Evolutionary conservation across 768 basidiomycete genomes (phyloP), one percentile per base, ranked within the genome.

Genomic region (Tephrocybe sp.): DNA sequence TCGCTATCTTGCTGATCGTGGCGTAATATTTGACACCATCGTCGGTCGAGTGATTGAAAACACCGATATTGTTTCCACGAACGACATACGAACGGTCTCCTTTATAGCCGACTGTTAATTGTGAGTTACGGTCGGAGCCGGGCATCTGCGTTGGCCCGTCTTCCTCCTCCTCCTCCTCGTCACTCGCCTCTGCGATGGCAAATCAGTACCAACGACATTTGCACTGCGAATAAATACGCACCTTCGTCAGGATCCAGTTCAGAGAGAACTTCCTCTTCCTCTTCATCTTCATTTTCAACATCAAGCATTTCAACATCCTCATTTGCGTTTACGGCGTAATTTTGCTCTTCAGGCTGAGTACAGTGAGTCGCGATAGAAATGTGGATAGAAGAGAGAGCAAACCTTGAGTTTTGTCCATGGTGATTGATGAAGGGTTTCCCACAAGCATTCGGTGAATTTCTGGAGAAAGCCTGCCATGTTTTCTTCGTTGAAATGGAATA

Each of bases 1-100:
- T 88, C 5, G 84, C 71, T 33, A 98, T 72, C 54, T 90, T 86
- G 67, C 84, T 85, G 63, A 98, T 96, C 12, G 90, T 90, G 2
- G 88, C 91, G 52, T 83, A 79, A 66, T 92, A 96, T 65, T 89
- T 88, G 64, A 97, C 81, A 55, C 84, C 75, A 55, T 82, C 76
- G 47, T 83, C 80, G 17, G 72, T 78, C 2, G 82, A 76, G 61
- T 89, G 89, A 49, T 79, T 84, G 73, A 95, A 97, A 20, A 94
- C 90, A 13, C 92, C 92, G 46, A 97, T 94, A 62, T 87, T 91
- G 68, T 83, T 88, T 35, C 94, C 95, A 39, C 94, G 85, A 32
- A 92, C 86, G 51, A 98, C 94, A 62, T 92, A 97, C 10, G 94
- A 92, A 23, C 95, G 79, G 61, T 97, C 94, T 53, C 93, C 91